These are phyloP conservation scores for Alternaria infectoria DNA, from an alignment of 2,329 filamentous ascomycete species.

Conservation along the genomic window DNA sequence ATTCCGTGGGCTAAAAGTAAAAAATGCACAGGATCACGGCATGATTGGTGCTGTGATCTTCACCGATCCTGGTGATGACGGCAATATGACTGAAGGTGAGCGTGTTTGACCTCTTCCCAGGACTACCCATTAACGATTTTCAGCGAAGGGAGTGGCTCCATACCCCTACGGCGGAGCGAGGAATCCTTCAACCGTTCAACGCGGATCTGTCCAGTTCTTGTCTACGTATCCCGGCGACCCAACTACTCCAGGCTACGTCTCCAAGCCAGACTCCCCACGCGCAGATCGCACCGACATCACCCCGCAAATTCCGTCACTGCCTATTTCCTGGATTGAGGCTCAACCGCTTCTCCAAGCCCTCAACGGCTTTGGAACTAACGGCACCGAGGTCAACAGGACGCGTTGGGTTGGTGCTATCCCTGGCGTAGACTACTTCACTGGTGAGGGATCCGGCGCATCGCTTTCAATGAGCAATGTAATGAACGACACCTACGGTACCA, in stretches of 20 bases:
- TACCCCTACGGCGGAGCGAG: slow-evolving; percentile 54
- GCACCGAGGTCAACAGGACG: slow-evolving; percentile 48
- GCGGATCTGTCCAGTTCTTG: slow-evolving; percentile 65
- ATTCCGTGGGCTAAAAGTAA: slow-evolving; percentile 57
- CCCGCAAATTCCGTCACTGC: slow-evolving; percentile 82
- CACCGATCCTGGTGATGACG: slow-evolving; percentile 55
- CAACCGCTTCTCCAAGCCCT: slow-evolving; percentile 80
- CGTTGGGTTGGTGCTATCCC: slow-evolving; percentile 47
- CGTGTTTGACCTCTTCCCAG: background rate
- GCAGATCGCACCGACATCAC: slow-evolving; percentile 68
- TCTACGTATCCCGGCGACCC: slow-evolving; percentile 57
- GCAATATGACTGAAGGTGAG: slow-evolving; percentile 50
- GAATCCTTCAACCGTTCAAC: slow-evolving; percentile 55
- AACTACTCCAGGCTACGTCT: slow-evolving; percentile 70
- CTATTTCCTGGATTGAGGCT: slow-evolving; percentile 83
- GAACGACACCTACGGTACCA: slow-evolving; percentile 78
- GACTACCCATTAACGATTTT: background rate
- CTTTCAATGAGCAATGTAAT: slow-evolving; percentile 69
- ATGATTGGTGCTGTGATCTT: slow-evolving; percentile 56
- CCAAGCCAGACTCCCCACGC: slow-evolving; percentile 77
- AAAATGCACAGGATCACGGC: slow-evolving; percentile 54
- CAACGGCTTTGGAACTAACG: slow-evolving; percentile 77
- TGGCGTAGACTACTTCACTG: slow-evolving; percentile 44
- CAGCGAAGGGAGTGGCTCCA: slow-evolving; percentile 52
- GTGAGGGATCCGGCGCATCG: slow-evolving; percentile 60